phyloP scores from a whole-genome alignment of 2,329 filamentous ascomycete genomes.

The Niveomyces coronatus region DNA sequence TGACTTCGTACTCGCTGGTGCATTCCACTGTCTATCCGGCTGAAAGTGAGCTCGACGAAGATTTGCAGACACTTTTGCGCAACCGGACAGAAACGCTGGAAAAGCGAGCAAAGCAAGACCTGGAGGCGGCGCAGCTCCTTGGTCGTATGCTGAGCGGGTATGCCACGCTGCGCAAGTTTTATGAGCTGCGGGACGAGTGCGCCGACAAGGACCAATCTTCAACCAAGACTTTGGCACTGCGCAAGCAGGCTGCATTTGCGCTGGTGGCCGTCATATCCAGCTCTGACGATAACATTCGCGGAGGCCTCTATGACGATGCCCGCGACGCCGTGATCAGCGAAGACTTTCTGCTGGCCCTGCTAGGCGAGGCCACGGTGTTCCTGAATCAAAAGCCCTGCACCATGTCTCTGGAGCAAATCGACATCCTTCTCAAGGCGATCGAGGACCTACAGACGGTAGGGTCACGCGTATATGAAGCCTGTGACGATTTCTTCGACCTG shows the following conservation, averaged over 20 bases:
- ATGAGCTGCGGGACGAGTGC: slow-evolving; percentile 64
- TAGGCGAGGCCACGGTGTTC: slow-evolving; percentile 76
- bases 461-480: slow-evolving; percentile 59
- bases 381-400: slow-evolving; percentile 45
- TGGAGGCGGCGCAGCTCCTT: slow-evolving; percentile 72
- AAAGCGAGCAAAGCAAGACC: slow-evolving; percentile 61
- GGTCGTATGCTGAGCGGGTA: slow-evolving; percentile 86
- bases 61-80: slow-evolving; percentile 58
- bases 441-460: slow-evolving; percentile 72
- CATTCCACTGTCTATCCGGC: slow-evolving; percentile 75
- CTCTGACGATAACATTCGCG: slow-evolving; percentile 82
- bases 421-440: slow-evolving; percentile 63
- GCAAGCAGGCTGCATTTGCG: slow-evolving; percentile 59
- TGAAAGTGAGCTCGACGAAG: slow-evolving; percentile 58
- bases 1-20: slow-evolving; percentile 79
- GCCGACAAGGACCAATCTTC: slow-evolving; percentile 19
- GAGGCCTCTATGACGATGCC: slow-evolving; percentile 74
- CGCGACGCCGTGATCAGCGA: slow-evolving; percentile 78
- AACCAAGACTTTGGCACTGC: slow-evolving; percentile 44
- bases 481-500: slow-evolving; percentile 68
- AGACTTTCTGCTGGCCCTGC: slow-evolving; percentile 71
- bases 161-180: slow-evolving; percentile 81
- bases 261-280: slow-evolving; percentile 77
- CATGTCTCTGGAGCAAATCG: slow-evolving; percentile 63
- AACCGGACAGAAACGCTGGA: slow-evolving; percentile 64